Percentiles rank a stretch among this genome's conserved stretches.
These are phyloP conservation scores for Hericium rajendrae DNA, from an alignment of 768 basidiomycete species.

Conservation along the genomic window DNA sequence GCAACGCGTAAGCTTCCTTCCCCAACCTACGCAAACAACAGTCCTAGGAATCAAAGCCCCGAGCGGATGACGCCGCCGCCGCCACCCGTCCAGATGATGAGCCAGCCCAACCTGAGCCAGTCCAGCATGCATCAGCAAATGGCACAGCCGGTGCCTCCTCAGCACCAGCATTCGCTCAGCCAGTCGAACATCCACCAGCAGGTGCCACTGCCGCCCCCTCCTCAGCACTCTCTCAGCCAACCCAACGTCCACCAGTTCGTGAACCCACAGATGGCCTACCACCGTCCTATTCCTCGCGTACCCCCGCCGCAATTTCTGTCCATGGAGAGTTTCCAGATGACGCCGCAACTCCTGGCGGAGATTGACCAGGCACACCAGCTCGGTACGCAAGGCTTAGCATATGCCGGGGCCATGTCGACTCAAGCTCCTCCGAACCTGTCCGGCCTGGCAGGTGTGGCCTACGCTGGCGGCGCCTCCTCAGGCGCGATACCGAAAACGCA, in stretches of 20 bases:
- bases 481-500: slow-evolving; percentile 1
- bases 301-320: slow-evolving; percentile 7
- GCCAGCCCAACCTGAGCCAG: slow-evolving; percentile 8
- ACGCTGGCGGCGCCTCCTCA: neutral
- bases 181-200: slow-evolving; percentile 8
- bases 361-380: slow-evolving; percentile 10
- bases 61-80: slow-evolving; percentile 9
- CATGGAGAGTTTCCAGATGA: slow-evolving; percentile 7
- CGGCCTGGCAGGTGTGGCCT: slow-evolving; percentile 8
- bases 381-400: neutral
- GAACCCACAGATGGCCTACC: slow-evolving; percentile 5
- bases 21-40: slow-evolving; percentile 9
- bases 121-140: slow-evolving; percentile 5
- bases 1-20: slow-evolving; percentile 13
- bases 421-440: slow-evolving; percentile 11
- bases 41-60: slow-evolving; percentile 10
- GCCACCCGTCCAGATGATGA: slow-evolving; percentile 2
- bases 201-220: neutral
- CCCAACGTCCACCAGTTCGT: slow-evolving; percentile 6
- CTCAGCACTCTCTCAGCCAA: slow-evolving; percentile 1
- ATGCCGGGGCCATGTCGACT: slow-evolving; percentile 8
- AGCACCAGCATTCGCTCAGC: slow-evolving; percentile 1
- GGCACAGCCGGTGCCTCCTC: neutral
- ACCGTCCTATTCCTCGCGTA: slow-evolving; percentile 7
- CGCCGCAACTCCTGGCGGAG: slow-evolving; percentile 7